Conservation (phyloP, 169 alveolate genomes). For the Theileria sp. region DNA sequence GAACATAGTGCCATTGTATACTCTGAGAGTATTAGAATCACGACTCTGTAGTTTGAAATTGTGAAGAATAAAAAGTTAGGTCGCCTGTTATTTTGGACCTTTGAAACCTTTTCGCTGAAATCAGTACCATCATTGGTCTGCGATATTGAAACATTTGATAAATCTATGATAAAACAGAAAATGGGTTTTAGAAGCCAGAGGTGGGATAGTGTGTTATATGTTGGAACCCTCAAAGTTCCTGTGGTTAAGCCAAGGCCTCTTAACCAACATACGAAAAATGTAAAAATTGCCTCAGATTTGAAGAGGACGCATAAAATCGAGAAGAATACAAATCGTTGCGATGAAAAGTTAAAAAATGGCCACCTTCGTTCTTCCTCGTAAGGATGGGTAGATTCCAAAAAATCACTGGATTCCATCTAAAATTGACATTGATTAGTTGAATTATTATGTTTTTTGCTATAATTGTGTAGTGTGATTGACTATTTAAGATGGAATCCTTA, state of each 20-base stretch:
- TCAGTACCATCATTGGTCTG: not conserved
- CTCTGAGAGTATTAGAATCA: slow-evolving; percentile 17
- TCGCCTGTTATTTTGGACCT: too few species aligned
- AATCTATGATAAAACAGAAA: slow-evolving; percentile 12
- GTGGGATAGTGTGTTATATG: slow-evolving; percentile 20
- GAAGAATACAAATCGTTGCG: slow-evolving; percentile 36
- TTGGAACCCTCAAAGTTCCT: not conserved
- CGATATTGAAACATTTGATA: not conserved
- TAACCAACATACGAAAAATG: slow-evolving; percentile 51
- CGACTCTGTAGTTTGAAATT: slow-evolving; percentile 8
- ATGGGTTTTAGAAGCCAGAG: slow-evolving; percentile 60
- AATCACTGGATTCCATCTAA: slow-evolving; percentile 10
- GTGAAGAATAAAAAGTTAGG: not conserved
- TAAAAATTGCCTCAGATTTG: slow-evolving; percentile 47
- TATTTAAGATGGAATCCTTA: not conserved
- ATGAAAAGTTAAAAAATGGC: not conserved
- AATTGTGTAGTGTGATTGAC: not conserved
- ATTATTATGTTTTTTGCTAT: not conserved
- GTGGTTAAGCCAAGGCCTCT: slow-evolving; percentile 21
- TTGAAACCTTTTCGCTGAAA: not conserved
- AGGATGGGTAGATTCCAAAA: not conserved
- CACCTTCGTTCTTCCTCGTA: not conserved
- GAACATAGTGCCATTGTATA: slow-evolving; percentile 12
- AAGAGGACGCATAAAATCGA: slow-evolving; percentile 38
- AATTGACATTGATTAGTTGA: not conserved